Evolutionary conservation across 805 yeast species (phyloP), one percentile per base, ranked within the genome.

Genomic region (Lipomyces anomalus): DNA sequence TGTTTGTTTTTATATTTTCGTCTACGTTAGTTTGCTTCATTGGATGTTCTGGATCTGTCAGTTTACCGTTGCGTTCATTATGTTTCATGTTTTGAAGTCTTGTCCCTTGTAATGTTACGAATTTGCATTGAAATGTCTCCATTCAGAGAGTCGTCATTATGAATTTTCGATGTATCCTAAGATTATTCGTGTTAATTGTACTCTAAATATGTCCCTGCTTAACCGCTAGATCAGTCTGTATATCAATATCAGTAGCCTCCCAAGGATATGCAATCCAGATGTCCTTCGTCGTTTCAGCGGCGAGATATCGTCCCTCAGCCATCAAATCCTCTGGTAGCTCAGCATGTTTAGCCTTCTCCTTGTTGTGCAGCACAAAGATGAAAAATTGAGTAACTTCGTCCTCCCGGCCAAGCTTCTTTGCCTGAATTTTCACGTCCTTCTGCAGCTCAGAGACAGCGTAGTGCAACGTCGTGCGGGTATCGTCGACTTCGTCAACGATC

Each of bases 401-500:
- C 44, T 70, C 60, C 55, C 83, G 76, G 33, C 82, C 81, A 45
- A 79, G 67, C 58, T 72, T 70, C 49, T 66, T 68, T 52, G 85
- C 85, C 57, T 80, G 79, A 43, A 70, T 74, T 40, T 67, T 66
- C 37, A 84, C 80, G 53, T 78, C 83, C 62, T 80, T 78, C 62
- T 79, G 74, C 52, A 86, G 70, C 65, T 86, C 95, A 7, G 78
- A 70, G 33, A 85, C 75, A 2, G 95, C 95, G 60, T 85, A 86
- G 62, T 84, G 90, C 46, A 86, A 69, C 2, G 95, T 86, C 43
- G 95, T 86, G 72, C 95, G 82, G 21, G 95, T 84, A 63, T 86
- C 95, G 64, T 86, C 95, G 38, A 86, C 95, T 68, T 86, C 95
- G 64, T 86, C 95, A 29, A 86, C 92, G 58, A 86, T 84, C 55